Evolutionary conservation across 768 basidiomycete species (phyloP), one percentile per base, ranked within the genome.

Genomic region (Boletus pseudopeckii): DNA sequence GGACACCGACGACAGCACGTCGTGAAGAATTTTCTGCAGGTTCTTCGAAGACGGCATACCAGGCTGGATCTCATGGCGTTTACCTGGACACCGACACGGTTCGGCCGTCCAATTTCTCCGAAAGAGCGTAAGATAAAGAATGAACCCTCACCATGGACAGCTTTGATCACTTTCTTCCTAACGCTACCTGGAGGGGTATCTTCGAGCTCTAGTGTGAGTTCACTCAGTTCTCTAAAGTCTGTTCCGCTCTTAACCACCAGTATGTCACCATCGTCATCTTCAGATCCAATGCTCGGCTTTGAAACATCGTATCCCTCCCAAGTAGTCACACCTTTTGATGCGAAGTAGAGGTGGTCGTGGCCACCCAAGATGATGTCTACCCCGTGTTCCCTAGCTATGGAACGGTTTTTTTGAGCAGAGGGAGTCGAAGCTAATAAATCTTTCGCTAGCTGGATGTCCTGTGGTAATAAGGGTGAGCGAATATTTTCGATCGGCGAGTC

Each of bases 181-280:
- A 88, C 71, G 60, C 84, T 86, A 1, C 83, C 85, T 30, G 74
- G 65, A 1, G 88, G 80, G 2, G 85, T 77, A 46, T 81, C 72
- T 26, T 74, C 71, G 14, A 95, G 72, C 52, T 83, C 82, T 20
- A 96, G 70, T 0, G 70, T 75, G 41, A 93, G 72, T 55, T 90
- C 88, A 48, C 90, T 91, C 33, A 95, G 72, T 57, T 95, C 92
- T 36, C 88, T 81, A 65, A 96, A 96, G 71, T 96, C 92, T 3
- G 86, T 89, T 8, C 93, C 93, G 63, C 90, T 92, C 71, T 95
- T 95, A 55, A 93, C 74, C 18, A 88, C 76, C 18, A 91, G 73
- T 30, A 88, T 74, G 45, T 88, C 83, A 4, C 88, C 88, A 2
- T 80, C 63, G 59, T 91, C 90, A n/a, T 72, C 74, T 61, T 91